Percentiles rank a stretch among this genome's conserved stretches.
These are phyloP conservation scores for Luzula sylvatica DNA, from an alignment of 176 grass and related monocot genomes.

Conservation along the genomic window DNA sequence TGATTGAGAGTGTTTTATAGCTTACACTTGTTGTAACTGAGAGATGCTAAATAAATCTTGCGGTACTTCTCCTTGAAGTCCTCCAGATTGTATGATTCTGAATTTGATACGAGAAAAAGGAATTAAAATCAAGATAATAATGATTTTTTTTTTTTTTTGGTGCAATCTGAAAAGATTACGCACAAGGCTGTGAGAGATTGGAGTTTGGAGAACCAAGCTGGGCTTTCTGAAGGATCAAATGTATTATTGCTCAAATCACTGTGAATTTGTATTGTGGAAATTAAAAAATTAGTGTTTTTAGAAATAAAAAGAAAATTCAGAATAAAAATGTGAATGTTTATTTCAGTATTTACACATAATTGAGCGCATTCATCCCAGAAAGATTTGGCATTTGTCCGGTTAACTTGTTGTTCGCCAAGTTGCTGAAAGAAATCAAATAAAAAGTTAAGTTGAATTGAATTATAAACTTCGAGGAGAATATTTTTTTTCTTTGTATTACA, in stretches of 20 bases:
- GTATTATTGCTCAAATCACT: constrained; percentile 96
- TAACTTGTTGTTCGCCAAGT: constrained; percentile 79
- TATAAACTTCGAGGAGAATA: no score
- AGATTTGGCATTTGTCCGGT: constrained; percentile 64
- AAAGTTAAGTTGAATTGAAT: constrained; percentile 5
- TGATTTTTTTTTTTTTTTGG: neutral
- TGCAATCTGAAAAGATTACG: constrained; percentile 19
- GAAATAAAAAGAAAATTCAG: neutral
- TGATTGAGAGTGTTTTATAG: neutral
- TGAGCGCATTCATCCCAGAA: constrained; percentile 41
- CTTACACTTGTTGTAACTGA: constrained; percentile 90
- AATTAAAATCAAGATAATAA: constrained; percentile 4
- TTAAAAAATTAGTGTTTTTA: neutral
- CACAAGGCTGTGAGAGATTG: constrained; percentile 56
- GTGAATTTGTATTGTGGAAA: neutral
- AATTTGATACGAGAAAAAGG: constrained; percentile 12
- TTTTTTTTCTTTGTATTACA: constrained; percentile 44
- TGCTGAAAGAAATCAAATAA: constrained; percentile 34
- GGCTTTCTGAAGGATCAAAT: constrained; percentile 57
- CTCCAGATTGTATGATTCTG: constrained; percentile 70
- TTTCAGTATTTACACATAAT: constrained; percentile 62
- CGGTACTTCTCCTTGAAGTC: constrained; percentile 52
- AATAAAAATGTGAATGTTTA: neutral
- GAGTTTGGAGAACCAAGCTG: constrained; percentile 62
- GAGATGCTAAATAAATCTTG: constrained; percentile 47